These are phyloP conservation scores for Nicotiana knightiana DNA, from an alignment of 257 asterid species.

Conservation along the genomic window DNA sequence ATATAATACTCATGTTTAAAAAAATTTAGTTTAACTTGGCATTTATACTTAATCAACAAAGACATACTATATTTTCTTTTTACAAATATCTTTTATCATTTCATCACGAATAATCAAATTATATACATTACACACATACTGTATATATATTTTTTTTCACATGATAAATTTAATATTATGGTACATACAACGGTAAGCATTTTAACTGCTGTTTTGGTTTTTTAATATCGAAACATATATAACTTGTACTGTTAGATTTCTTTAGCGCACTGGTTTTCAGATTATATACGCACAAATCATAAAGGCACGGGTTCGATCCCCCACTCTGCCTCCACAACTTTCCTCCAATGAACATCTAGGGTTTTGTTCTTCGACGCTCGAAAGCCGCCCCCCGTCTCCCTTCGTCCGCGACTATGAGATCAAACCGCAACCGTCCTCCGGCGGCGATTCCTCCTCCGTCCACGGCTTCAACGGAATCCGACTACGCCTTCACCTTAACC, in stretches of 20 bases:
- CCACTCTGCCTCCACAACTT: background rate
- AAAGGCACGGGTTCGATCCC: background rate
- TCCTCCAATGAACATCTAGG: background rate
- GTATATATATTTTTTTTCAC: background rate
- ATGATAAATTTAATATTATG: too few relatives aligned
- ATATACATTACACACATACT: too few relatives aligned
- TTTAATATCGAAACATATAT: background rate
- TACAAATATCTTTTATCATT: background rate
- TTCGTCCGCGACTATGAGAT: background rate
- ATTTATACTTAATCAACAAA: background rate
- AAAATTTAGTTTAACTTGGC: background rate
- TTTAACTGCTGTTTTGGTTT: background rate
- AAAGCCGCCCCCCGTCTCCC: background rate
- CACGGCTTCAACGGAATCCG: conserved; percentile 9
- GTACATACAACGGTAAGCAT: background rate
- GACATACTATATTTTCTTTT: background rate
- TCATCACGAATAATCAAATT: background rate
- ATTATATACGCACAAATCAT: background rate
- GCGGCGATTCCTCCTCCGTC: background rate
- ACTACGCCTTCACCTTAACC: conserved; percentile 23
- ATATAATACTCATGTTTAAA: background rate
- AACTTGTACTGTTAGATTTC: background rate
- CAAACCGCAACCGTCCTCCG: background rate
- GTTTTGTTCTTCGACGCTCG: background rate
- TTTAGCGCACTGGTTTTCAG: background rate